Base-by-base conservation (phyloP, 129 eudicot species). In the Heracleum sosnowskyi region DNA sequence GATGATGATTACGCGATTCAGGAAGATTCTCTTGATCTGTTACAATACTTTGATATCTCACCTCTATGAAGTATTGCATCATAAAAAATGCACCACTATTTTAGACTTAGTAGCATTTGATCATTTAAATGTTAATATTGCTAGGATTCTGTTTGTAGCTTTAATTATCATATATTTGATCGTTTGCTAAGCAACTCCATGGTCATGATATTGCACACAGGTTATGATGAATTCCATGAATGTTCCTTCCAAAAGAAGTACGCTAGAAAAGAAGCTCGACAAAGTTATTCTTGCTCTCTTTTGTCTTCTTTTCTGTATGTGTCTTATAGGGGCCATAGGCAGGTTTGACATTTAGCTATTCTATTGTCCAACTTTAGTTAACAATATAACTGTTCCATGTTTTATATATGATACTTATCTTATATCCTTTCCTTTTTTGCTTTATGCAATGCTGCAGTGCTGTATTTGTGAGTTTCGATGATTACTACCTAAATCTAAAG, bases 201-300 rank as follows among this genome's bases (percentile, higher is more conserved):
- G 44, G 7, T 45, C 73, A 39, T 40, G 24, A 12, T 31, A 45
- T 79, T 47, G 68, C 69, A 26, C 83, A 76, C 94, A 95, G 97
- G 99, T 95, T 83, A 95, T 95, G 99, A 95, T 95, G 99, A 95
- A 95, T 87, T 81, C 99, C 83, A 95, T 95, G 99, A 92, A 95
- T 80, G 94, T 95, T 74, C 99, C 97, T 76, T 95, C 97, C n/a
- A 92, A 95, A 83, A 84, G 99, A 82, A 95, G 99, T 82, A 91
- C 99, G n/a, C 83, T 95, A 41, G 99, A 95, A 76, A 87, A 91
- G 88, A 92, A 95, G 84, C 97, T 95, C 47, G 99, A 92, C 88
- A 90, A 92, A 87, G 90, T 95, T 75, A 95, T 95, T 45, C 88
- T 92, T 64, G 81, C 95, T 73, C 90, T 92, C 49, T 95, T 95